Evolutionary conservation across 371 early-diverging fungal species (phyloP), one percentile per base, ranked within the genome.

Genomic region (Rhizopus stolonifer): DNA sequence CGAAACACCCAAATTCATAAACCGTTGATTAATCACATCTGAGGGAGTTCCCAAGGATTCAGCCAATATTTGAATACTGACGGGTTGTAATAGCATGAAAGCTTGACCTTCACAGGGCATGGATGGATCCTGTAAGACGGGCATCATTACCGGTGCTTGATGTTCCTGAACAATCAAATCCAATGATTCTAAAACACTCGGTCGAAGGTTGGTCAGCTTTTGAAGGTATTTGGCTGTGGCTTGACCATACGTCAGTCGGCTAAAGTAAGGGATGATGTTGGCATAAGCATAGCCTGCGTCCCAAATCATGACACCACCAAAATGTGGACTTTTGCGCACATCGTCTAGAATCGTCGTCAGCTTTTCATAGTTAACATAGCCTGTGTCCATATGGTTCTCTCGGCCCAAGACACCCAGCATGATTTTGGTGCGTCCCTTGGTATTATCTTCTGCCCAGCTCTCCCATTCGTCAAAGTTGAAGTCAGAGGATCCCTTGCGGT

Each of bases 281-380:
- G 59, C 61, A 60, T 50, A 76, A 43, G 77, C 69, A 29, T 70
- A 61, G 0, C 70, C 61, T 14, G 73, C 81, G 52, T 86, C 87
- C 87, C 87, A 86, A 49, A 84, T 72, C 87, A 86, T 86, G 1
- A 84, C 77, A 36, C 87, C 87, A 24, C 83, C 85, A 65, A 86
- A 86, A 11, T 67, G 67, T 11, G 63, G 52, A 9, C 65, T 56
- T 1, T 58, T 33, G 11, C 67, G 54, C 0, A 77, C 64, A 11
- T 62, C 54, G 4, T 62, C 64, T 29, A 86, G 48, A 19, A 81
- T 70, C 4, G 50, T 47, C 13, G 75, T 64, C 8, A 85, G 54
- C 5, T 63, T 62, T 2, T 53, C 51, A 36, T 74, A 65, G 10
- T 52, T 61, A 9, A 85, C 58, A 43, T 80, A 77, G 10, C 87